Conservation (phyloP, 2,329 filamentous ascomycete genomes). For the Acephala macrosclerotiorum region DNA sequence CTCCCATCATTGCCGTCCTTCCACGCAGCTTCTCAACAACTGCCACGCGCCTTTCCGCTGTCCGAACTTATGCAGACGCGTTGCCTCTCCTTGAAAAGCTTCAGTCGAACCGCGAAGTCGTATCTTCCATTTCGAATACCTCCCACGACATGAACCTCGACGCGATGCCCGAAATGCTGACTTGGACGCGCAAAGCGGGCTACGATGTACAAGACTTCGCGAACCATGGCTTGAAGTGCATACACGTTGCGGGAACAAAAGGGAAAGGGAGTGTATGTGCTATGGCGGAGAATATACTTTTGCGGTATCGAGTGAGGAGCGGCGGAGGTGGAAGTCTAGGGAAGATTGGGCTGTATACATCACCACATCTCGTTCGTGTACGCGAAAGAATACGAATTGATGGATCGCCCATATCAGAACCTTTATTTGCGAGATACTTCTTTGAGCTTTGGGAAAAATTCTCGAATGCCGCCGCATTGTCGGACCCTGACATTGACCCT, state of each 20-base stretch:
- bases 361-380: slow-evolving; percentile 72
- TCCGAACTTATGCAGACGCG: slow-evolving; percentile 34
- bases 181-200: slow-evolving; percentile 42
- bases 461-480: slow-evolving; percentile 42
- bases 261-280: slow-evolving; percentile 79
- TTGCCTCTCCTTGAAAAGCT: slow-evolving; percentile 36
- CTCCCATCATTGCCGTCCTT: background rate
- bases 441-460: slow-evolving; percentile 71
- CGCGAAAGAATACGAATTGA: slow-evolving; percentile 73
- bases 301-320: slow-evolving; percentile 51
- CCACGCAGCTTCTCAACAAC: slow-evolving; percentile 15
- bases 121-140: slow-evolving; percentile 30
- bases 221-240: slow-evolving; percentile 46
- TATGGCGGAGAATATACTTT: slow-evolving; percentile 70
- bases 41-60: background rate
- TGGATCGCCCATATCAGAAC: slow-evolving; percentile 63
- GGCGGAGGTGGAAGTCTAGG: slow-evolving; percentile 21
- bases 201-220: slow-evolving; percentile 35
- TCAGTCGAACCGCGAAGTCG: slow-evolving; percentile 39
- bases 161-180: slow-evolving; percentile 45
- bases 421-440: slow-evolving; percentile 68
- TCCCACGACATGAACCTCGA: slow-evolving; percentile 33
- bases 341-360: slow-evolving; percentile 69
- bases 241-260: slow-evolving; percentile 94
- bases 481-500: slow-evolving; percentile 27